Conservation (phyloP, 164 flowering plant genomes). For the Chloranthus sessilifolius region DNA sequence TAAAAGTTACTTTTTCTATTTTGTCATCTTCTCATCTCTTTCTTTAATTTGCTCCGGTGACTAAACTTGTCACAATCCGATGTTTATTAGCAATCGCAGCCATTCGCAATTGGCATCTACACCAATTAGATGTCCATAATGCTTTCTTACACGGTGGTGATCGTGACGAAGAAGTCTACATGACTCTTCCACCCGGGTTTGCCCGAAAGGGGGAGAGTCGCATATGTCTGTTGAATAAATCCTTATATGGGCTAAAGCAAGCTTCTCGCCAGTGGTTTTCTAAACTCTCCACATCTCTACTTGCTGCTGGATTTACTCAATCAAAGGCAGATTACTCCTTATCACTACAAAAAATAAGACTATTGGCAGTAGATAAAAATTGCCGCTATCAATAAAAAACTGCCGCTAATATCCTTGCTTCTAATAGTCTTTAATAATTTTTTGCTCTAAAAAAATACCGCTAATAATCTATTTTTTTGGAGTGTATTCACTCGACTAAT, state of each 20-base stretch:
- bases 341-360: not conserved
- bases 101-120: not conserved
- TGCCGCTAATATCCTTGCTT: too few relatives aligned
- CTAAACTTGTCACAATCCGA: not conserved
- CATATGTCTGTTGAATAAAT: not conserved
- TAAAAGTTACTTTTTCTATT: too few relatives aligned
- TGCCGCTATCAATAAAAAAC: too few relatives aligned
- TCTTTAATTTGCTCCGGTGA: not conserved
- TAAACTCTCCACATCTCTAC: not conserved
- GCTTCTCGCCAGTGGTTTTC: not conserved
- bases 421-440: too few relatives aligned
- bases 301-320: not conserved
- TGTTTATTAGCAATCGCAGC: not conserved
- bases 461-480: too few relatives aligned
- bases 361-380: too few relatives aligned
- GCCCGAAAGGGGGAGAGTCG: not conserved
- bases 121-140: constrained; percentile 1
- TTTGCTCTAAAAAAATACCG: too few relatives aligned
- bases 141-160: constrained; percentile 1
- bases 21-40: too few relatives aligned
- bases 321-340: constrained; percentile 1
- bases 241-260: constrained; percentile 6
- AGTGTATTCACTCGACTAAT: too few relatives aligned
- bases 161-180: not conserved
- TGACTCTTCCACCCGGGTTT: not conserved